Evolutionary conservation across 225 moss, liverwort and hornwort genomes (phyloP), one percentile per base, ranked within the genome.

Genomic region (Neckera pumila): DNA sequence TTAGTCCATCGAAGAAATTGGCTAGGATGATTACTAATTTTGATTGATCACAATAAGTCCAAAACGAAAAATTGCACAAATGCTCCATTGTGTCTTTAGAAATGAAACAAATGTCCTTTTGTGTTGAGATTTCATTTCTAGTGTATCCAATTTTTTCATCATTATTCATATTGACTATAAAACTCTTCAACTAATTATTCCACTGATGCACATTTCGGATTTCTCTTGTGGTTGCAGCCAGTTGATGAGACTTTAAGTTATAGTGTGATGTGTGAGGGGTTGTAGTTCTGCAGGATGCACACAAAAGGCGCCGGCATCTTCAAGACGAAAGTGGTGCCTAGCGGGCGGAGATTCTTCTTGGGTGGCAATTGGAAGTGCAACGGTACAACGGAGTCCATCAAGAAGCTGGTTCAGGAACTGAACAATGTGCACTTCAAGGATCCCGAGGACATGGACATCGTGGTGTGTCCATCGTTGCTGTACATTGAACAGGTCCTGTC

Each of bases 281-380:
- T 38, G 79, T 1, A 92, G 92, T 92, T 92, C 78, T 92, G 89
- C 8, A 85, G 82, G 84, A 36, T 6, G 87, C 89, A 90, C 74
- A 86, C 84, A 5, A 73, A 77, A 49, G 81, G 89, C 22, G 56
- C 85, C 34, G 82, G 92, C 26, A 85, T 72, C 36, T 89, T 84
- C 56, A 84, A 67, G 18, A 31, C 56, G 2, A 72, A 74, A 34
- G 62, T 84, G 12, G 75, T 80, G 1, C 86, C 92, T 14, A 90
- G 93, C 42, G 90, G 93, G 2, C 88, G 96, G 63, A 95, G 91
- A 78, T 98, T 96, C 85, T 96, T 98, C 86, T 84, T 98, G 9
- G 96, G 92, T 31, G 97, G 96, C 85, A 98, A 95, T 90, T 98
- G 97, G 96, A 94, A 96, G 88, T 95, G 95, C 90, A 94, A 96